Evolutionary conservation across 2,329 filamentous ascomycete species (phyloP), one percentile per base, ranked within the genome.

Genomic region (Septoria petroselini): DNA sequence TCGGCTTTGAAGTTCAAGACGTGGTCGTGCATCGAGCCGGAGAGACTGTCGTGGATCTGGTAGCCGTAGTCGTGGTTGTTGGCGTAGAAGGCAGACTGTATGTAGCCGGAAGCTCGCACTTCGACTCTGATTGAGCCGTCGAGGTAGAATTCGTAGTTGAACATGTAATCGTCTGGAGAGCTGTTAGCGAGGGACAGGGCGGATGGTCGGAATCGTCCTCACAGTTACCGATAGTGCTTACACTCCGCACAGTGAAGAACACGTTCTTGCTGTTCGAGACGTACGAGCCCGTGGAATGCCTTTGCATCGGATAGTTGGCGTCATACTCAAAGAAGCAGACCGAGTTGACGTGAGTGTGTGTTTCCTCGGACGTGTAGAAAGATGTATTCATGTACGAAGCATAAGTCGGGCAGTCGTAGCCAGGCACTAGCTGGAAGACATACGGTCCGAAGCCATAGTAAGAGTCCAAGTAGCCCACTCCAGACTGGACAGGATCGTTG

Each of bases 311-410:
- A 57, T 71, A 76, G 38, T 73, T 73, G 1, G 72, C 65, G 18
- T 74, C 71, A 38, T 68, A 70, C 58, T 81, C 78, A 50, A 80
- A 81, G 17, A 81, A 54, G 58, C 80, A 83, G 19, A 83, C 71
- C 42, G 72, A 74, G 61, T 77, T 71, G 1, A 68, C 63, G 48
- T 79, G 74, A 1, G 69, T 74, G 50, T 71, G 67, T 0, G 71
- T 73, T 1, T 66, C 72, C 48, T 74, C 73, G 1, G 62, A 64
- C 1, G 68, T 67, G 48, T 74, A 75, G 46, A 74, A 76, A 3
- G 69, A 69, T 1, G 69, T 69, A 59, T 79, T 76, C 27, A 78
- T 68, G 50, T 75, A 80, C 0, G 73, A 76, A 0, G 76, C 69
- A 39, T 76, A 73, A 0, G 70, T 56, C 0, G 78, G 78, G 53